Conservation (phyloP, 129 eudicot genomes). For the Chrysanthemum seticuspe region DNA sequence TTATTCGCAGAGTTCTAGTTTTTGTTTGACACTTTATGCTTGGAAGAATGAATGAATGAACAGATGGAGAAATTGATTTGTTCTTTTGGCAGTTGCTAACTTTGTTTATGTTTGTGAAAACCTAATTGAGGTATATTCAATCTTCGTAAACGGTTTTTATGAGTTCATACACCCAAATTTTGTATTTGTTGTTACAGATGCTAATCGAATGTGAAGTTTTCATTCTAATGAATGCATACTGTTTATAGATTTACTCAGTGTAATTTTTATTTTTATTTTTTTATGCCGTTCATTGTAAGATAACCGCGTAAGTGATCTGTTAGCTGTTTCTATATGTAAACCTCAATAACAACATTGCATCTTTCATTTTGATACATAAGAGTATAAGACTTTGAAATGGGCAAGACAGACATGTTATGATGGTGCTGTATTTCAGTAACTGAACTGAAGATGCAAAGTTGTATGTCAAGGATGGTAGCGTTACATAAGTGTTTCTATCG, state of each 20-base stretch:
- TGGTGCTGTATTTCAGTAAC: too few species aligned
- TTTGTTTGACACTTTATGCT: conserved; percentile 67
- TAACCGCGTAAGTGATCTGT: background rate
- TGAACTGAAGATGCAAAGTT: too few species aligned
- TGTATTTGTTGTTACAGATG: background rate
- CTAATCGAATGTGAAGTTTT: conserved; percentile 7
- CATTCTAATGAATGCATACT: background rate
- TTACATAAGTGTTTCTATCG: too few species aligned
- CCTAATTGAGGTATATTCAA: background rate
- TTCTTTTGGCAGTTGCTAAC: conserved; percentile 23
- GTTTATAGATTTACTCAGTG: background rate
- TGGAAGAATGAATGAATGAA: conserved; percentile 63
- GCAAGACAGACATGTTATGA: too few species aligned
- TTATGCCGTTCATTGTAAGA: background rate
- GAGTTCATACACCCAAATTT: conserved; percentile 25
- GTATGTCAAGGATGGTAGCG: too few species aligned
- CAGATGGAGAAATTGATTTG: background rate
- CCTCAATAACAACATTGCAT: background rate
- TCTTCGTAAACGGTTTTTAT: conserved; percentile 12
- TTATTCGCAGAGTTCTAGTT: conserved; percentile 48
- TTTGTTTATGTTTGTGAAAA: conserved; percentile 8
- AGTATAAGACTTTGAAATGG: too few species aligned
- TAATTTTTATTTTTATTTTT: conserved; percentile 1
- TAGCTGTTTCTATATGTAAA: background rate
- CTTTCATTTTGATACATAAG: too few species aligned